phyloP scores from a whole-genome alignment of 116 monocot genomes.

The Papilionanthe hybrid region DNA sequence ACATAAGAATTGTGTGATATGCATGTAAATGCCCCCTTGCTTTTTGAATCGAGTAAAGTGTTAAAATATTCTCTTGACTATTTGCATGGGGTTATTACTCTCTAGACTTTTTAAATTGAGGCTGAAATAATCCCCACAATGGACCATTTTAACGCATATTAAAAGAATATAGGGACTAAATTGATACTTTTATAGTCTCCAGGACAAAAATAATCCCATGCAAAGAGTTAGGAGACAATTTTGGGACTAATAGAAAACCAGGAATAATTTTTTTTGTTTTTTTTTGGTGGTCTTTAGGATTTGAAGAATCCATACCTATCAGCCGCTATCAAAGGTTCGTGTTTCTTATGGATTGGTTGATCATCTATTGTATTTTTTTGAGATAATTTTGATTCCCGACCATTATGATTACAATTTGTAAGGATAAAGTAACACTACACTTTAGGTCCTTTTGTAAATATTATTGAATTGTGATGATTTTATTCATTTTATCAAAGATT shows the following conservation, averaged over 20 bases:
- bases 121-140: no score
- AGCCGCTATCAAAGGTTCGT: background rate
- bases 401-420: background rate
- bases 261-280: background rate
- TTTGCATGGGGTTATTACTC: no score
- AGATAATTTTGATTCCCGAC: background rate
- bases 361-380: background rate
- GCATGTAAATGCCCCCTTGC: no score
- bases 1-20: no score
- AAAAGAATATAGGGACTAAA: no score
- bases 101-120: no score
- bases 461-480: background rate
- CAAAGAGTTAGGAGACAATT: no score
- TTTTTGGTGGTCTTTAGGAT: background rate
- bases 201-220: no score
- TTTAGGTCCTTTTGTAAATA: background rate
- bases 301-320: constrained; percentile 5
- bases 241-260: background rate
- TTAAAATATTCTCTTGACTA: no score
- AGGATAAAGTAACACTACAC: background rate
- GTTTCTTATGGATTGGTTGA: background rate
- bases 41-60: background rate
- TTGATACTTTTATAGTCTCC: no score
- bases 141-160: no score
- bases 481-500: background rate